Base-by-base conservation (phyloP, 805 yeast species). In the Brettanomyces sp. region DNA sequence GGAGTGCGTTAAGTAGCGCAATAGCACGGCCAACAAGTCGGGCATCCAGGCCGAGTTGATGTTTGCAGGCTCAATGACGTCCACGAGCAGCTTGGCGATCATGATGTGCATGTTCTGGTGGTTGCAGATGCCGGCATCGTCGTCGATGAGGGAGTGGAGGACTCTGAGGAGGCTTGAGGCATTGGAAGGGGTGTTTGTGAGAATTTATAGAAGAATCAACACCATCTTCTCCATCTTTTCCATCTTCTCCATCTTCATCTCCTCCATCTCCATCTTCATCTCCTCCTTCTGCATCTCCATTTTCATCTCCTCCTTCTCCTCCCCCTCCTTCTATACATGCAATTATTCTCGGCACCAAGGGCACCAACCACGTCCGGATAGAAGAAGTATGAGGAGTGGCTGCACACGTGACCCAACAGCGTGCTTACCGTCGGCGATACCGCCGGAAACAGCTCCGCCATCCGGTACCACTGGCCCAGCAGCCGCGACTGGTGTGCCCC, bases 11-110 rank as follows among this genome's bases (percentile, higher is more conserved):
- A 85, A 54, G 3, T 80, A 61, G 34, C 73, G 75, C 46, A 80
- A 85, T 41, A 79, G 67, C 4, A 80, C 70, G 24, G 70, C 60
- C 34, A 87, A 57, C 0, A 79, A 77, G 47, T 74, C 69, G 0
- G 82, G 74, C 54, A 79, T 77, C 82, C 86, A 86, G 13, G 70
- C 67, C 25, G 67, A 56, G 49, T 74, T 70, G 2, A 63, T 63
- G 47, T 59, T 56, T 36, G 68, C 69, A 2, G 69, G 62, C 1
- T 52, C 59, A 9, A 78, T 49, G 3, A 66, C 64, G 1, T 55
- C 60, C 11, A 64, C 55, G 30, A 79, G 18, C 23, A 21, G 24
- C 6, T 13, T n/a, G 5, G 23, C 24, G 30, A 42, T 56, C 34
- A 67, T 68, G 0, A 52, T 42, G 3, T 70, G 49, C 46, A 75